These are phyloP conservation scores for Eudorina sp. DNA, from an alignment of 139 green algal species.

Conservation along the genomic window DNA sequence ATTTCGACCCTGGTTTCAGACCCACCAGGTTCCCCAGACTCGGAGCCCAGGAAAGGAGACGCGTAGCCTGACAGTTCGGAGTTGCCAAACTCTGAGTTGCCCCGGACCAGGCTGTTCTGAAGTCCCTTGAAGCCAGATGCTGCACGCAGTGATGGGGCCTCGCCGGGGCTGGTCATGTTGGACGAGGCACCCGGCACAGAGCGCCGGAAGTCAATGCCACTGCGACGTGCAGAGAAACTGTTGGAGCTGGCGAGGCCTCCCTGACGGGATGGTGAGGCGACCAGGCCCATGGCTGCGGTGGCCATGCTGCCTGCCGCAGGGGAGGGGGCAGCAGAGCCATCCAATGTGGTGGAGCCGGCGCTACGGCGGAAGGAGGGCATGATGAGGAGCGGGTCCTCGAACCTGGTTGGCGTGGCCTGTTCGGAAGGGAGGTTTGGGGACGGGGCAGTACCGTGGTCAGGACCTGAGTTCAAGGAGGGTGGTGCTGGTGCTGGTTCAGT, in stretches of 20 bases:
- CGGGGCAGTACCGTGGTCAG: too few relatives aligned
- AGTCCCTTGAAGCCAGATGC: too few relatives aligned
- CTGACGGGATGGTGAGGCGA: background rate
- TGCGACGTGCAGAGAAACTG: constrained; percentile 29
- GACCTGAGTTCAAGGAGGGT: too few relatives aligned
- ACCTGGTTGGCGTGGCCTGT: background rate
- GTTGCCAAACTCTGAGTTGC: background rate
- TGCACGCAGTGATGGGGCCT: too few relatives aligned
- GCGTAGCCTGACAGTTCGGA: background rate
- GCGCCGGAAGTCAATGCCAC: constrained; percentile 7
- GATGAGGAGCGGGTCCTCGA: constrained; percentile 9
- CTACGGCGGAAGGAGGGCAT: constrained; percentile 24
- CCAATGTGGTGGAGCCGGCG: background rate
- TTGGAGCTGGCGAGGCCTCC: background rate
- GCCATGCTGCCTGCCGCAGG: background rate
- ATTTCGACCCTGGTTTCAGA: too few relatives aligned
- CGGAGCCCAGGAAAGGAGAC: background rate
- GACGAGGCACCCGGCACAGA: background rate
- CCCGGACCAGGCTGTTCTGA: background rate
- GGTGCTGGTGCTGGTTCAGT: background rate
- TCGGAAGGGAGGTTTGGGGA: too few relatives aligned
- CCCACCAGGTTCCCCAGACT: background rate
- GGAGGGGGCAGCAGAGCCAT: background rate
- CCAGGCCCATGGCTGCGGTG: background rate
- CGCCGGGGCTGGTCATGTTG: background rate